These are phyloP conservation scores for Aspergillus sp. DNA, from an alignment of 2,329 filamentous ascomycete species.

Conservation along the genomic window DNA sequence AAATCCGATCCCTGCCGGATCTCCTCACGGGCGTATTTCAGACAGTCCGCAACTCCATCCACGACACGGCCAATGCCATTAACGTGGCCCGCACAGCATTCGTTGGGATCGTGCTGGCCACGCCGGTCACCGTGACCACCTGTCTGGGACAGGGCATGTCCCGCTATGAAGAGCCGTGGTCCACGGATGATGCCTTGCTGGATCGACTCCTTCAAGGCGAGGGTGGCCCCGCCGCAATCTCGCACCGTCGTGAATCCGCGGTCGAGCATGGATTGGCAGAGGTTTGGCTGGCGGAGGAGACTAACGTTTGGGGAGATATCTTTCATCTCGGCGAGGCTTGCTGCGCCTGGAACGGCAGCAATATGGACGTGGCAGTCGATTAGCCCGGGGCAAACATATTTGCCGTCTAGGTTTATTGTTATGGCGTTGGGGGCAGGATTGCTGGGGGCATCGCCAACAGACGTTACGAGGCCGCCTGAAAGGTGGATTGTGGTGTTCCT, in stretches of 20 bases:
- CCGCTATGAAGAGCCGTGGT: slow-evolving; percentile 53
- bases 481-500: slow-evolving; percentile 29
- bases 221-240: slow-evolving; percentile 54
- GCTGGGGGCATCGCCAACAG: slow-evolving; percentile 12
- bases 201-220: slow-evolving; percentile 51
- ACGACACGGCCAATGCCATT: slow-evolving; percentile 44
- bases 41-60: slow-evolving; percentile 53
- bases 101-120: slow-evolving; percentile 32
- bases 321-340: too few relatives aligned
- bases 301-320: too few relatives aligned
- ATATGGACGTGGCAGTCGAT: too few relatives aligned
- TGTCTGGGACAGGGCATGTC: slow-evolving; percentile 52
- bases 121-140: slow-evolving; percentile 55
- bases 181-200: slow-evolving; percentile 53
- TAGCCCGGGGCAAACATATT: too few relatives aligned
- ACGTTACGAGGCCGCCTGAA: slow-evolving; percentile 29
- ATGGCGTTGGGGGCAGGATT: slow-evolving; percentile 27
- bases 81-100: too few relatives aligned
- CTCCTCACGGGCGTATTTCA: slow-evolving; percentile 50
- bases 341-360: too few relatives aligned
- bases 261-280: slow-evolving; percentile 44
- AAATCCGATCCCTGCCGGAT: slow-evolving; percentile 54
- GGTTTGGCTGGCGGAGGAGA: slow-evolving; percentile 15
- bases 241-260: slow-evolving; percentile 57
- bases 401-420: too few relatives aligned